Evolutionary conservation across 1,139 yeast genomes (phyloP).

Genomic region (Arxiozyma bovina): DNA sequence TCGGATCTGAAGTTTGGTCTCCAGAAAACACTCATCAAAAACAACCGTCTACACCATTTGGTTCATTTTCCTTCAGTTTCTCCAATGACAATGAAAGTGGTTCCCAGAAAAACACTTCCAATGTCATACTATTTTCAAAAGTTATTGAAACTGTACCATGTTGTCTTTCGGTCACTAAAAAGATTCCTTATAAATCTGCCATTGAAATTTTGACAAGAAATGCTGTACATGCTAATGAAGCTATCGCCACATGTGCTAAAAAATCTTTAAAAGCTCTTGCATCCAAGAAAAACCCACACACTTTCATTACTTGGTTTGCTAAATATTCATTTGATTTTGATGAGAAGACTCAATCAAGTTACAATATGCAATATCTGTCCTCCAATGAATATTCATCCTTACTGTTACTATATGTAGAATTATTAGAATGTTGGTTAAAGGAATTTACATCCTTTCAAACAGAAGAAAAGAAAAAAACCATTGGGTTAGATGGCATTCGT

Average conservation of each 20-base stretch:
- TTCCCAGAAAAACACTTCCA: conserved; percentile 21
- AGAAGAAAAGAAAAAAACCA: conserved; percentile 27
- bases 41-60: conserved; percentile 32
- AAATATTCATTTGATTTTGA: conserved; percentile 73
- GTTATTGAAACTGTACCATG: conserved; percentile 64
- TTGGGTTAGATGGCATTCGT: conserved; percentile 25
- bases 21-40: conserved; percentile 29
- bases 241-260: conserved; percentile 56
- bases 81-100: conserved; percentile 22
- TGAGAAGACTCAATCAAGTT: conserved; percentile 44
- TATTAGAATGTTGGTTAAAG: conserved; percentile 72
- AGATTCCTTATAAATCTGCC: conserved; percentile 48
- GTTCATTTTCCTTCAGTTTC: conserved; percentile 44
- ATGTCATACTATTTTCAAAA: conserved; percentile 57
- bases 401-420: conserved; percentile 64
- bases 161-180: conserved; percentile 47
- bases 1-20: conserved; percentile 40
- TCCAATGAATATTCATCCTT: conserved; percentile 50
- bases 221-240: conserved; percentile 55
- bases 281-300: conserved; percentile 59
- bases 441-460: conserved; percentile 38
- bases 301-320: conserved; percentile 64
- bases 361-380: conserved; percentile 48
- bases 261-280: conserved; percentile 59
- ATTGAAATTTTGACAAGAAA: conserved; percentile 72